Evolutionary conservation across 192 early-diverging fungal genomes (phyloP).

Genomic region (Coemansia biformis): DNA sequence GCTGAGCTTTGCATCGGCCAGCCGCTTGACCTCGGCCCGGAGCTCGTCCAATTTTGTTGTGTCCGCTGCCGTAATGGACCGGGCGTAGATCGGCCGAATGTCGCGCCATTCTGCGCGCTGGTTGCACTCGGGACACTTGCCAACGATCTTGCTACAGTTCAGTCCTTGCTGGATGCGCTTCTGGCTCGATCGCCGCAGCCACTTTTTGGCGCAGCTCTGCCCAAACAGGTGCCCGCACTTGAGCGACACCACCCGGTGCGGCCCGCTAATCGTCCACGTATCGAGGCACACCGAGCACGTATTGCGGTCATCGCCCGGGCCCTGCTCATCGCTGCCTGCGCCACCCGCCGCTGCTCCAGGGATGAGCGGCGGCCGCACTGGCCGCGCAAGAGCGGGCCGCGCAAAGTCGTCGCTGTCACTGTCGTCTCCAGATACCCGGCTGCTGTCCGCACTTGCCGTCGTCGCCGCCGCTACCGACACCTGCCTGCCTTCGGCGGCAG

Average conservation of each 20-base stretch:
- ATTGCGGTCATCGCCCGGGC: conserved; percentile 18
- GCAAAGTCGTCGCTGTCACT: conserved; percentile 25
- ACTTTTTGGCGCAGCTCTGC: conserved; percentile 24
- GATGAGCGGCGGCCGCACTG: not conserved
- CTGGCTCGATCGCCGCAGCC: conserved; percentile 17
- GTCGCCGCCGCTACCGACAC: not conserved
- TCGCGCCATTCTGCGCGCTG: conserved; percentile 19
- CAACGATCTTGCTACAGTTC: not conserved
- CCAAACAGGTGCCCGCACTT: conserved; percentile 46
- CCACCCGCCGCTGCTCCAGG: not conserved
- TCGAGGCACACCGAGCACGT: conserved; percentile 36
- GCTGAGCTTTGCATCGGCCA: not conserved
- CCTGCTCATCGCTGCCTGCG: not conserved
- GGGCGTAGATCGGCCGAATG: conserved; percentile 31
- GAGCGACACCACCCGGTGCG: conserved; percentile 23
- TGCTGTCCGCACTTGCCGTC: conserved; percentile 1
- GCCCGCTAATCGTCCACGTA: conserved; percentile 28
- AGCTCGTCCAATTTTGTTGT: conserved; percentile 3
- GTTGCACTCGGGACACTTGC: conserved; percentile 38
- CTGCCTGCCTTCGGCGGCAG: not conserved
- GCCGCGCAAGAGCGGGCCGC: not conserved
- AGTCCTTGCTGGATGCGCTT: not conserved
- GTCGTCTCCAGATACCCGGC: not conserved
- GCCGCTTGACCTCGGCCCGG: conserved; percentile 1
- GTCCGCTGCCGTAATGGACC: conserved; percentile 19